Conservation (phyloP, 1,284 basidiomycete species). For the Blastosporella zonata region DNA sequence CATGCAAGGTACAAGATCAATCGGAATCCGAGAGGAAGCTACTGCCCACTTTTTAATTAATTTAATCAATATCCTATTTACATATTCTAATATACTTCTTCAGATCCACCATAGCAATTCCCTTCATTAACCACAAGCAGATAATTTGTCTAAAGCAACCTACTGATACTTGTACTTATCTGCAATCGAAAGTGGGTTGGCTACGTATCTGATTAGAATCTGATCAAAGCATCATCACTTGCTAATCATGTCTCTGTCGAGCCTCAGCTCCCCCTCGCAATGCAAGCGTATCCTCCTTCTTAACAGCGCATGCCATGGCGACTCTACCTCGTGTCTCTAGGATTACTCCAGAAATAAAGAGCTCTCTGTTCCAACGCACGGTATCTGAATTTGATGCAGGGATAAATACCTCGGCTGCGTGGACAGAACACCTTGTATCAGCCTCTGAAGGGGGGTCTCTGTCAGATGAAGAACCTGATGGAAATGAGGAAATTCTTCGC, state of each 20-base stretch:
- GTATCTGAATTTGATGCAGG: slow-evolving; percentile 67
- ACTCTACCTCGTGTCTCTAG: slow-evolving; percentile 27
- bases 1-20: too few relatives aligned
- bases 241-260: background rate
- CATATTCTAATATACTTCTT: too few relatives aligned
- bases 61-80: too few relatives aligned
- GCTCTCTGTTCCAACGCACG: slow-evolving; percentile 23
- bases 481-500: slow-evolving; percentile 39
- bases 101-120: too few relatives aligned
- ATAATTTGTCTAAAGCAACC: too few relatives aligned
- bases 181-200: too few relatives aligned
- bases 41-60: too few relatives aligned
- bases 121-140: too few relatives aligned
- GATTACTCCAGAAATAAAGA: slow-evolving; percentile 17
- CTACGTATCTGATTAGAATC: too few relatives aligned
- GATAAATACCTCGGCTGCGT: slow-evolving; percentile 70
- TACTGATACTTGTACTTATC: too few relatives aligned
- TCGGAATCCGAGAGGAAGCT: too few relatives aligned
- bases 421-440: slow-evolving; percentile 60
- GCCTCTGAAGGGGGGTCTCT: slow-evolving; percentile 29
- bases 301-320: slow-evolving; percentile 19
- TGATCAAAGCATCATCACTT: too few relatives aligned
- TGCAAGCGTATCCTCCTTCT: background rate
- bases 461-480: slow-evolving; percentile 35
- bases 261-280: slow-evolving; percentile 1